These are phyloP conservation scores for Tylopilus rubrobrunneus DNA, from an alignment of 768 basidiomycete species.

Conservation along the genomic window DNA sequence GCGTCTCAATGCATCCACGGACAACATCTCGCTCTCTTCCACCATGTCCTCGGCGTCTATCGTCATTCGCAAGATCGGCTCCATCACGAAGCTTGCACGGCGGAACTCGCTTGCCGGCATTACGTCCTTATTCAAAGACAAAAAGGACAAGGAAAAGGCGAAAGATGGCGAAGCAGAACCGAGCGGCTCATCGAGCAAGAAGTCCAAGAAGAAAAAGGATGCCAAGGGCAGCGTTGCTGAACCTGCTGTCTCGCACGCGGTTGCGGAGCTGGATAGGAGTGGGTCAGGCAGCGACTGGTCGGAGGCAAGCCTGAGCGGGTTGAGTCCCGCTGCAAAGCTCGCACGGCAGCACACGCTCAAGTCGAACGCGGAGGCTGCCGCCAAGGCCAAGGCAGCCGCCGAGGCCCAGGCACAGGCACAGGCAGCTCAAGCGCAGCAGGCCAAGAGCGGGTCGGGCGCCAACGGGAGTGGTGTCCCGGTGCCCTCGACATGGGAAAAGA, in stretches of 20 bases:
- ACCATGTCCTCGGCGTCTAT: slow-evolving; percentile 94
- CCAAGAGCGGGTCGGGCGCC: slow-evolving; percentile 14
- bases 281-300: slow-evolving; percentile 50
- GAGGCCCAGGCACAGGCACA: slow-evolving; percentile 26
- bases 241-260: slow-evolving; percentile 74
- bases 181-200: slow-evolving; percentile 37
- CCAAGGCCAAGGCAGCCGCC: slow-evolving; percentile 34
- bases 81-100: slow-evolving; percentile 83
- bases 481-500: slow-evolving; percentile 76
- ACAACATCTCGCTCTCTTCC: slow-evolving; percentile 92
- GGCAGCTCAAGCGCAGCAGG: slow-evolving; percentile 21
- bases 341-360: slow-evolving; percentile 90
- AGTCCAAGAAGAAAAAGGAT: slow-evolving; percentile 48
- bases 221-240: slow-evolving; percentile 63
- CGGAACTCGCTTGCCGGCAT: slow-evolving; percentile 89
- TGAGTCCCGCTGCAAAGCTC: slow-evolving; percentile 87
- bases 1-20: slow-evolving; percentile 81
- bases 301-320: slow-evolving; percentile 56
- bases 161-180: slow-evolving; percentile 33
- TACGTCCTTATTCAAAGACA: slow-evolving; percentile 92
- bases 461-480: slow-evolving; percentile 38
- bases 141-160: slow-evolving; percentile 42
- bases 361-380: slow-evolving; percentile 58
- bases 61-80: slow-evolving; percentile 94
- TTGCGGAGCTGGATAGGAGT: slow-evolving; percentile 76